These are phyloP conservation scores for Curvularia verruculosa DNA, from an alignment of 2,329 filamentous ascomycete genomes.

Conservation along the genomic window DNA sequence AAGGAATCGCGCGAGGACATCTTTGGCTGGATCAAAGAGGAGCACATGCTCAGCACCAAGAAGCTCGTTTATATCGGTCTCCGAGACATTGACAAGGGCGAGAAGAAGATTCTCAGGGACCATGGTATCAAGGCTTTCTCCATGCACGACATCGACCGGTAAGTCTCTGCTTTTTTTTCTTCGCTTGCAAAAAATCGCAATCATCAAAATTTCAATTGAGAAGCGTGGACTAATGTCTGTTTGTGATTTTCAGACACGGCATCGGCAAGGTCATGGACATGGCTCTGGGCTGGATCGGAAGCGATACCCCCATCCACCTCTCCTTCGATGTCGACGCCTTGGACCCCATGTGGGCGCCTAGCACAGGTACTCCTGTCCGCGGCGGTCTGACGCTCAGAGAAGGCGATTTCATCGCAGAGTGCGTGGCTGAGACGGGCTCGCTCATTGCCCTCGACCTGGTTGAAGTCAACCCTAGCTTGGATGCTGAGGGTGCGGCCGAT, in stretches of 20 bases:
- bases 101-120: constrained; percentile 90
- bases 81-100: constrained; percentile 87
- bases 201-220: too few species aligned
- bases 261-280: constrained; percentile 97
- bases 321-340: constrained; percentile 97
- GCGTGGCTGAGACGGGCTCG: constrained; percentile 62
- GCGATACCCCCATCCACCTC: constrained; percentile 93
- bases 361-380: constrained; percentile 91
- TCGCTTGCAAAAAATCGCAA: too few species aligned
- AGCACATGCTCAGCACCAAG: constrained; percentile 71
- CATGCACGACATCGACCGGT: constrained; percentile 98
- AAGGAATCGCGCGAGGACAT: constrained; percentile 75
- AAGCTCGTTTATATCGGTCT: constrained; percentile 98
- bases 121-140: constrained; percentile 93
- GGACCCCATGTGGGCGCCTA: constrained; percentile 94
- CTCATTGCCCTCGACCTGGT: constrained; percentile 64
- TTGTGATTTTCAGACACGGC: constrained; percentile 69
- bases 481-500: constrained; percentile 71
- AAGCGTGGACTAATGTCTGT: background rate
- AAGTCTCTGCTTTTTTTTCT: too few species aligned
- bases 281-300: constrained; percentile 95
- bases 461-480: constrained; percentile 59
- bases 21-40: constrained; percentile 87
- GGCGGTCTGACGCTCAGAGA: constrained; percentile 92
- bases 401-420: constrained; percentile 93